Percentiles rank a stretch among this genome's conserved stretches.
Evolutionary conservation across 306 rosid genomes (phyloP).

Genomic region (Chamaecrista fasciculata): DNA sequence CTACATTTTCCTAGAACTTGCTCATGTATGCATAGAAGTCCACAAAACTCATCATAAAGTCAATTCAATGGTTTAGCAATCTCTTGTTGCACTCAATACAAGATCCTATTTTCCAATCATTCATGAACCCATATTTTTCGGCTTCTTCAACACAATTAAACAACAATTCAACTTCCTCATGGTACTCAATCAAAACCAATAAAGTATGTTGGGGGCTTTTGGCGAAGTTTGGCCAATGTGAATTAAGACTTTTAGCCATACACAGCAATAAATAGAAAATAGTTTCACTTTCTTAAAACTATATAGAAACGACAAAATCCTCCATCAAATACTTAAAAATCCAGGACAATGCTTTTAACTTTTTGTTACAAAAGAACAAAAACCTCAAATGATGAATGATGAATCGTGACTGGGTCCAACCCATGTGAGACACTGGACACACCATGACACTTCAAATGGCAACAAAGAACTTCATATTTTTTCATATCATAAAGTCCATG

Average conservation of each 20-base stretch:
- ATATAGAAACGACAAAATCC: neutral
- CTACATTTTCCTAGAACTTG: neutral
- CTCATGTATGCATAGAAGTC: neutral
- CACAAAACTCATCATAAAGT: neutral
- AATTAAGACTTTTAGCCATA: neutral
- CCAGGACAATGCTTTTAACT: neutral
- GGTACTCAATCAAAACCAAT: conserved; percentile 5
- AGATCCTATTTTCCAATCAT: neutral
- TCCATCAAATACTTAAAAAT: neutral
- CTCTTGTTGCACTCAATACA: neutral
- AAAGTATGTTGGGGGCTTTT: neutral
- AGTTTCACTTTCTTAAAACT: neutral
- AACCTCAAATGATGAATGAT: neutral
- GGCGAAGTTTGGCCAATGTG: neutral
- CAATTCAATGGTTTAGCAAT: neutral
- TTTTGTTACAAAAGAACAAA: neutral
- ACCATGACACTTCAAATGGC: neutral
- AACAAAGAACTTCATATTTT: neutral
- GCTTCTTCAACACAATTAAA: neutral
- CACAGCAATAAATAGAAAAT: neutral
- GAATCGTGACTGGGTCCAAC: neutral
- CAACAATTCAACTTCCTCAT: conserved; percentile 6
- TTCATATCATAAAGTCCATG: neutral
- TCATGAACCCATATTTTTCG: neutral
- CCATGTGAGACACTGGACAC: neutral